Evolutionary conservation across 2,329 filamentous ascomycete species (phyloP).

Genomic region (Stromatinia cepivora): DNA sequence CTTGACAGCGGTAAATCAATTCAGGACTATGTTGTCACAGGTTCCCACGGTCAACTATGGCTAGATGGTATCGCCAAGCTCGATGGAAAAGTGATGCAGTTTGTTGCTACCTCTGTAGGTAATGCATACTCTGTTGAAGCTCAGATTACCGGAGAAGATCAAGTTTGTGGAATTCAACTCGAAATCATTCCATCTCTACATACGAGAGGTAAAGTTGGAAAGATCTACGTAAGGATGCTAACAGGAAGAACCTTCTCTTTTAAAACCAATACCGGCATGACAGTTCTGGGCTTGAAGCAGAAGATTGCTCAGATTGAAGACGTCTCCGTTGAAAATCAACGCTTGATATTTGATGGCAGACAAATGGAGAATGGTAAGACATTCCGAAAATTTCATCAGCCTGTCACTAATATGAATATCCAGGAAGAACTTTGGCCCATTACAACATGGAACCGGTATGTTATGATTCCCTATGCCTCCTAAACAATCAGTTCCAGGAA

Average conservation of each 20-base stretch:
- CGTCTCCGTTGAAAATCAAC: not conserved
- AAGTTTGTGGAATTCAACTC: constrained; percentile 19
- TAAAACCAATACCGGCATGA: not conserved
- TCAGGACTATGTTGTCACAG: constrained; percentile 45
- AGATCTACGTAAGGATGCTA: constrained; percentile 67
- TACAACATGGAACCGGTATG: not conserved
- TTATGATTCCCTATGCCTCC: not conserved
- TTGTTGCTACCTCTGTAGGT: constrained; percentile 17
- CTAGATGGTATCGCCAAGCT: constrained; percentile 26
- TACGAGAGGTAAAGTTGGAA: not conserved
- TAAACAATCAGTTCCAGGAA: not conserved
- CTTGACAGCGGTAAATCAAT: not conserved
- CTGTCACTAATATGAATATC: not conserved
- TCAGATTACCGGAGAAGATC: constrained; percentile 18
- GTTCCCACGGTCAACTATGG: constrained; percentile 18
- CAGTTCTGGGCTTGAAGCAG: not conserved
- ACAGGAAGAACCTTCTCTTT: constrained; percentile 61
- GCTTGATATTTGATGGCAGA: not conserved
- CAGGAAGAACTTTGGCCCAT: not conserved
- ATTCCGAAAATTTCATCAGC: not conserved
- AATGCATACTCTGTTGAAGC: constrained; percentile 24
- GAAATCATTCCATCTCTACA: constrained; percentile 14
- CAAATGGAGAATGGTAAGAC: not conserved
- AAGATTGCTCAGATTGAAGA: not conserved
- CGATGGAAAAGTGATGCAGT: constrained; percentile 28